Evolutionary conservation across 2,329 filamentous ascomycete genomes (phyloP).

Genomic region (Meredithiella fracta): DNA sequence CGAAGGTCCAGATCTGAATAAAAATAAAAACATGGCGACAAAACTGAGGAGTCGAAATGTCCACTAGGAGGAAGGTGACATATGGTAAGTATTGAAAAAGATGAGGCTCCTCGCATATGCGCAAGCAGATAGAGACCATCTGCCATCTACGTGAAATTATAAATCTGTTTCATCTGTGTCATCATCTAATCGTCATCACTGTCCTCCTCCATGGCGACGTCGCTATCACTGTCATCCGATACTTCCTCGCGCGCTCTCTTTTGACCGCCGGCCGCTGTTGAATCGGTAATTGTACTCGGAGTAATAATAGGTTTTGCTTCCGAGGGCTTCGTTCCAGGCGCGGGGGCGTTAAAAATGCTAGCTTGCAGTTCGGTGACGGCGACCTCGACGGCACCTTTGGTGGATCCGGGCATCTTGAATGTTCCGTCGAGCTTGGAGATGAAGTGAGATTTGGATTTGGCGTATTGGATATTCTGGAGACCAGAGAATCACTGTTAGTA

Average conservation of each 20-base stretch:
- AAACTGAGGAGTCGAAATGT: not conserved
- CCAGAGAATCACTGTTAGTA: constrained; percentile 1
- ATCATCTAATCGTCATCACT: constrained; percentile 51
- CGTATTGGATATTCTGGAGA: constrained; percentile 70
- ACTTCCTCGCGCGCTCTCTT: constrained; percentile 58
- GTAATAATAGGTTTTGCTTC: constrained; percentile 19
- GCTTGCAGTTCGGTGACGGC: constrained; percentile 60
- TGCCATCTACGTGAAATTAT: no score
- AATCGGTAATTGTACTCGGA: constrained; percentile 35
- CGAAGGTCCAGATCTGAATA: constrained; percentile 16
- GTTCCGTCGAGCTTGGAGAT: constrained; percentile 86
- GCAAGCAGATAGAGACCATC: not conserved
- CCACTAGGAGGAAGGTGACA: not conserved
- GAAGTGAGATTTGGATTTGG: constrained; percentile 73
- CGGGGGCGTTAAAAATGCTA: constrained; percentile 59
- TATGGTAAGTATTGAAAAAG: not conserved
- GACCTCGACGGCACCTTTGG: constrained; percentile 35
- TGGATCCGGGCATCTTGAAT: constrained; percentile 50
- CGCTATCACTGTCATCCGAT: constrained; percentile 52
- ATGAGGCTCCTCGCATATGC: not conserved
- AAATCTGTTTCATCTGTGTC: not conserved
- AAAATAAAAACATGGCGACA: not conserved
- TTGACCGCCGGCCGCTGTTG: constrained; percentile 37
- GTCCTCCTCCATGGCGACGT: constrained; percentile 53
- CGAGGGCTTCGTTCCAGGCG: constrained; percentile 32